Percentiles rank a stretch among this genome's conserved stretches.
Evolutionary conservation across 108 stramenopile species (phyloP).

Genomic region (Bacterosira constricta): DNA sequence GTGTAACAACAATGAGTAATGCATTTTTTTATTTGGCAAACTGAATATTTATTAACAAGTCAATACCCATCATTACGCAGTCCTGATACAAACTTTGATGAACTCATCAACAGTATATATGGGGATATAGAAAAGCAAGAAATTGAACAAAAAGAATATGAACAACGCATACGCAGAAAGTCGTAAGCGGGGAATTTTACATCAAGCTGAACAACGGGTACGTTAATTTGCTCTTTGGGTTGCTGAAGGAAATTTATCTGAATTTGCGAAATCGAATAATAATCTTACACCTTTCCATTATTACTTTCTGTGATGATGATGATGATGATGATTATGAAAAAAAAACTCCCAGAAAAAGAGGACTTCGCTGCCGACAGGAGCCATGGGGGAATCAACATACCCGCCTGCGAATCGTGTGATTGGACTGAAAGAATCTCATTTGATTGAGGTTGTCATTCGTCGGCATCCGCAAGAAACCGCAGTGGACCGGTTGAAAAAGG

Average conservation of each 20-base stretch:
- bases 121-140: conserved; percentile 42
- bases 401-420: conserved; percentile 5
- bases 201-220: conserved; percentile 36
- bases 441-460: conserved; percentile 50
- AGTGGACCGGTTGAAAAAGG: conserved; percentile 48
- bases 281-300: not conserved
- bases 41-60: not conserved
- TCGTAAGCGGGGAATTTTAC: conserved; percentile 36
- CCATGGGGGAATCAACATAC: not conserved
- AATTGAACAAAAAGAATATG: conserved; percentile 45
- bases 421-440: conserved; percentile 40
- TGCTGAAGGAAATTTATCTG: too few relatives aligned
- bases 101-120: conserved; percentile 55
- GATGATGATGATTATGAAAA: too few relatives aligned
- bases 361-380: not conserved
- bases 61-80: not conserved
- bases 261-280: not conserved
- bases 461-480: conserved; percentile 53
- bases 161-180: conserved; percentile 37
- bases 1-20: not conserved
- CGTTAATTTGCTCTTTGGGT: not conserved
- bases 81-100: conserved; percentile 57
- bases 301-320: too few relatives aligned
- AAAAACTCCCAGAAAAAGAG: conserved; percentile 9
- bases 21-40: too few relatives aligned